Evolutionary conservation across 176 grass and related monocot genomes (phyloP).

Genomic region (Themeda triandra): DNA sequence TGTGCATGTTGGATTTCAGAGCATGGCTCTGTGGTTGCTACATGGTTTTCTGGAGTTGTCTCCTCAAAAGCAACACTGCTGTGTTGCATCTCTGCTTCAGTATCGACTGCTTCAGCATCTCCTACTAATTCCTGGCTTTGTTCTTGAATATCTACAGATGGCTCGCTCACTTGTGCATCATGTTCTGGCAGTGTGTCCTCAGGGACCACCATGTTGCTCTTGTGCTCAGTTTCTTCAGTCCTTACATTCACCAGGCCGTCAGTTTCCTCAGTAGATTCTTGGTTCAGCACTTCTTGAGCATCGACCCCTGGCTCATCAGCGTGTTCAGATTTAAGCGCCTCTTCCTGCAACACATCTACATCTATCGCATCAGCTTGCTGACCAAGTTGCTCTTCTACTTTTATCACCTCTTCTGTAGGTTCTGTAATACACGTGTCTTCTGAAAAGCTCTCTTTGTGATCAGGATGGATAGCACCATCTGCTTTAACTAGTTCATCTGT

Average conservation of each 20-base stretch:
- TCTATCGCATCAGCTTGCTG: not conserved
- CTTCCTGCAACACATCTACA: conserved; percentile 18
- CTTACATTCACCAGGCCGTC: not conserved
- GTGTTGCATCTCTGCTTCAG: conserved; percentile 18
- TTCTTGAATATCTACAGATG: conserved; percentile 7
- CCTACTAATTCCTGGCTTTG: conserved; percentile 24
- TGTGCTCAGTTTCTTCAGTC: conserved; percentile 9
- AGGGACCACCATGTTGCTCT: conserved; percentile 8
- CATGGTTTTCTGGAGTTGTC: conserved; percentile 10
- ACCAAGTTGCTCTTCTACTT: conserved; percentile 19
- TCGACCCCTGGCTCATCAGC: not conserved
- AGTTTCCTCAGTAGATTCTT: conserved; percentile 32
- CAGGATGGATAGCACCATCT: not conserved
- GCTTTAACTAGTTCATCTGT: conserved; percentile 14
- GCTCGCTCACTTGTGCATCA: not conserved
- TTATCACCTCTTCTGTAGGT: not conserved
- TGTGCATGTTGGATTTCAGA: conserved; percentile 20
- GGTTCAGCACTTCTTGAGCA: conserved; percentile 27
- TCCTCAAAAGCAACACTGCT: conserved; percentile 14
- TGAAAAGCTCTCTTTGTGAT: conserved; percentile 1
- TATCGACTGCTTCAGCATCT: not conserved
- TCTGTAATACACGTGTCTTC: conserved; percentile 14
- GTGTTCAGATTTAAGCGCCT: conserved; percentile 9
- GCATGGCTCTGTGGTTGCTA: not conserved
- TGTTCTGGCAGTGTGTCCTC: conserved; percentile 24